A percentile compares a stretch with the other conserved stretches of the same genome.
These are phyloP conservation scores for Termitomyces heimii DNA, from an alignment of 768 basidiomycete genomes.

Conservation along the genomic window DNA sequence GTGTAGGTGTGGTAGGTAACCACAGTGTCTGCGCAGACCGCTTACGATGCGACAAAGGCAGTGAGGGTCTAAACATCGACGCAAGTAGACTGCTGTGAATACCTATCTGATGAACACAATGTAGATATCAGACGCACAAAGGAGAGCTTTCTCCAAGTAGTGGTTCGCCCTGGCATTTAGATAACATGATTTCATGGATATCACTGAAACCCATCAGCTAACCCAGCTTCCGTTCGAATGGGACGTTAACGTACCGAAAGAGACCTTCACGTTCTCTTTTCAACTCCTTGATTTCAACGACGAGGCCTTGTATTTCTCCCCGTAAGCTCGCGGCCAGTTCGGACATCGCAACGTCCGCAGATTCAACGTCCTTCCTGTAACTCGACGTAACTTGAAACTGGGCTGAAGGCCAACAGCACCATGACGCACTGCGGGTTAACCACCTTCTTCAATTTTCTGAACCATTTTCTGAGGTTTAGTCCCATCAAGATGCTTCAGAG, in stretches of 20 bases:
- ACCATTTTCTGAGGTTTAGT: slow-evolving; percentile 5
- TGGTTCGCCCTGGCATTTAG: slow-evolving; percentile 1
- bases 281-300: slow-evolving; percentile 6
- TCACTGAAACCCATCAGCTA: slow-evolving; percentile 2
- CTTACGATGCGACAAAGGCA: not conserved
- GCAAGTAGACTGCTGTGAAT: not conserved
- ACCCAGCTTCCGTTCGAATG: not conserved
- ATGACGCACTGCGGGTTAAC: slow-evolving; percentile 6
- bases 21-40: slow-evolving; percentile 3
- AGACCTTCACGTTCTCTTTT: slow-evolving; percentile 8
- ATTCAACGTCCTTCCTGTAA: not conserved
- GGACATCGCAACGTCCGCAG: slow-evolving; percentile 6
- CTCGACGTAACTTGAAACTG: not conserved
- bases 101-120: not conserved
- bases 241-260: slow-evolving; percentile 5
- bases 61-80: not conserved
- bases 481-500: not conserved
- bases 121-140: not conserved
- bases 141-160: not conserved
- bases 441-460: slow-evolving; percentile 4
- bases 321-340: slow-evolving; percentile 7
- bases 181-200: slow-evolving; percentile 12
- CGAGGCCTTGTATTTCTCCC: slow-evolving; percentile 7
- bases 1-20: not conserved
- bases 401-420: not conserved